phyloP scores from a whole-genome alignment of 2,329 filamentous ascomycete species.

The Arthrobotrys sphaeroides region DNA sequence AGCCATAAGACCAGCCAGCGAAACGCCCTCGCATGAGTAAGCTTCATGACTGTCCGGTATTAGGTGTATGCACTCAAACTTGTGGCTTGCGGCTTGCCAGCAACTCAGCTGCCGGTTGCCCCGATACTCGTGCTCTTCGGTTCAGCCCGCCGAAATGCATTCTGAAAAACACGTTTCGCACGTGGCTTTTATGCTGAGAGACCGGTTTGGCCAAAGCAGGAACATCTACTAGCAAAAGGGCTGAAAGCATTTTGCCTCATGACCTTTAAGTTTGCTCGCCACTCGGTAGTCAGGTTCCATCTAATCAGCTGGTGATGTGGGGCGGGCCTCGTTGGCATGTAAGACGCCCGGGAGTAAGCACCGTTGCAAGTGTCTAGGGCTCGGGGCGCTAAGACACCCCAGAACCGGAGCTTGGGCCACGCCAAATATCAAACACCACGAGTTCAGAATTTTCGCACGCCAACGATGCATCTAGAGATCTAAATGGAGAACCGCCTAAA shows the following conservation, averaged over 20 bases:
- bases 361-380: too few relatives aligned
- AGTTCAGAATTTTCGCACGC: background rate
- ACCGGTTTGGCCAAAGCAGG: slow-evolving; percentile 1
- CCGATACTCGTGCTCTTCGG: slow-evolving; percentile 41
- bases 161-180: slow-evolving; percentile 28
- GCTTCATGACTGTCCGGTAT: background rate
- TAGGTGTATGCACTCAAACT: slow-evolving; percentile 22
- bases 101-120: slow-evolving; percentile 28
- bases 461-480: slow-evolving; percentile 4
- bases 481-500: slow-evolving; percentile 7
- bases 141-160: slow-evolving; percentile 39
- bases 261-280: slow-evolving; percentile 2
- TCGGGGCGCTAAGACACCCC: background rate
- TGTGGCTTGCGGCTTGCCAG: slow-evolving; percentile 46
- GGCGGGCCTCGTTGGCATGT: background rate
- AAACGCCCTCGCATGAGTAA: slow-evolving; percentile 45
- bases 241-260: background rate
- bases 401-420: slow-evolving; percentile 1
- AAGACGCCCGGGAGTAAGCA: background rate
- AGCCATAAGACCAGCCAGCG: background rate
- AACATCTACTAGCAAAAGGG: background rate
- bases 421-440: background rate
- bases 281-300: slow-evolving; percentile 10
- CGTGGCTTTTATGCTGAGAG: slow-evolving; percentile 26
- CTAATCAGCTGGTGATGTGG: slow-evolving; percentile 19